These are phyloP conservation scores for Flueggea neowawraea DNA, from an alignment of 441 rosid genomes.

Conservation along the genomic window DNA sequence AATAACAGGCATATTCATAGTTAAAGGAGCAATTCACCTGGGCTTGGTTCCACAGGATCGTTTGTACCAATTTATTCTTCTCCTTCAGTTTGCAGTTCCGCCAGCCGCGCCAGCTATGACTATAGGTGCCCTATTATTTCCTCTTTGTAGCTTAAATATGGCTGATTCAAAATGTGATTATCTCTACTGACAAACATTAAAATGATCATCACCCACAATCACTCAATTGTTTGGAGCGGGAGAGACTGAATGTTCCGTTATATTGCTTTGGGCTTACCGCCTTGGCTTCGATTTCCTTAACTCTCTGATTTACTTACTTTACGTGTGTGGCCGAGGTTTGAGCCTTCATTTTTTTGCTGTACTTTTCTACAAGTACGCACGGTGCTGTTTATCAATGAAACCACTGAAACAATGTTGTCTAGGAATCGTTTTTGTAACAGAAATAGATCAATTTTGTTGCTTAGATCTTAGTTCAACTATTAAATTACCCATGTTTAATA, in stretches of 20 bases:
- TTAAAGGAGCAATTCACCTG: slow-evolving; percentile 33
- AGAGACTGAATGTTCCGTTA: slow-evolving; percentile 50
- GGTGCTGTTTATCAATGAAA: too few relatives aligned
- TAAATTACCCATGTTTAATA: too few relatives aligned
- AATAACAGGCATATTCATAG: slow-evolving; percentile 46
- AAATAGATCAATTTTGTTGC: too few relatives aligned
- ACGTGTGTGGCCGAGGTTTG: slow-evolving; percentile 25
- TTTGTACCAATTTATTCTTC: slow-evolving; percentile 42
- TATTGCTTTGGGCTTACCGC: slow-evolving; percentile 49
- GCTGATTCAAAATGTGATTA: not conserved
- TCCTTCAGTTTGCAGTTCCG: slow-evolving; percentile 55
- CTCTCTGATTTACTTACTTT: slow-evolving; percentile 51
- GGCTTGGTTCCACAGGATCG: slow-evolving; percentile 45
- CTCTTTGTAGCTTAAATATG: too few relatives aligned
- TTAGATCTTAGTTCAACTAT: too few relatives aligned
- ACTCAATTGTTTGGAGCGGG: slow-evolving; percentile 53
- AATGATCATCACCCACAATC: slow-evolving; percentile 14
- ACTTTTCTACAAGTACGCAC: too few relatives aligned
- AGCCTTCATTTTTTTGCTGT: too few relatives aligned
- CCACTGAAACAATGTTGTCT: too few relatives aligned
- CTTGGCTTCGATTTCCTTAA: slow-evolving; percentile 42
- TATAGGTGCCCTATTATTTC: slow-evolving; percentile 22
- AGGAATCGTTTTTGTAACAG: too few relatives aligned
- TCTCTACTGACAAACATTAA: too few relatives aligned
- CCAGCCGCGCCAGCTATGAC: slow-evolving; percentile 58